These are phyloP conservation scores for Cymbopogon citratus DNA, from an alignment of 176 grass and related monocot genomes.

Conservation along the genomic window DNA sequence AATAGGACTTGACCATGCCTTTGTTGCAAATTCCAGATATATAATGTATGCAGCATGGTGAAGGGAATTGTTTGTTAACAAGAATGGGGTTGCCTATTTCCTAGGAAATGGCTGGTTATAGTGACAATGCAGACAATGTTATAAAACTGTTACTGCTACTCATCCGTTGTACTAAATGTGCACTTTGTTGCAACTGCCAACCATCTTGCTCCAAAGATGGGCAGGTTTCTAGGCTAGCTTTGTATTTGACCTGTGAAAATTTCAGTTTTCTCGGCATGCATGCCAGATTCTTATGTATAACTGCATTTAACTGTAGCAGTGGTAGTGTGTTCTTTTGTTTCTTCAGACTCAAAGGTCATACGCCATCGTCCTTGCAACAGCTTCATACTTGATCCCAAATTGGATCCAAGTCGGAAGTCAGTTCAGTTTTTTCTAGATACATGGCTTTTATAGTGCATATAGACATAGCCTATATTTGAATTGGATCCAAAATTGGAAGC, in stretches of 20 bases:
- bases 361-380: background rate
- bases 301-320: background rate
- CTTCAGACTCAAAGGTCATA: background rate
- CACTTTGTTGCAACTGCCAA: background rate
- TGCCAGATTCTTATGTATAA: background rate
- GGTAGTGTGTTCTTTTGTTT: background rate
- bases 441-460: too few species aligned
- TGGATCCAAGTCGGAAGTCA: too few species aligned
- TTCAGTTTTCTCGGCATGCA: background rate
- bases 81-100: background rate
- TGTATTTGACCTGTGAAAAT: background rate
- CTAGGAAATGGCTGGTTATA: background rate
- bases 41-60: constrained; percentile 15
- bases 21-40: constrained; percentile 6
- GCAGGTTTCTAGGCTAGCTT: background rate
- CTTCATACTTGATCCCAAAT: too few species aligned
- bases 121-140: background rate
- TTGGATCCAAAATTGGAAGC: too few species aligned
- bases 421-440: too few species aligned
- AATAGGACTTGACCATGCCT: constrained; percentile 10
- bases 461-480: too few species aligned
- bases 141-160: background rate
- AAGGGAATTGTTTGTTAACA: background rate
- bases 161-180: background rate
- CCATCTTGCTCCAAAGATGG: background rate